phyloP scores from a whole-genome alignment of 1,139 yeast species.

The Suhomyces wounanorum region DNA sequence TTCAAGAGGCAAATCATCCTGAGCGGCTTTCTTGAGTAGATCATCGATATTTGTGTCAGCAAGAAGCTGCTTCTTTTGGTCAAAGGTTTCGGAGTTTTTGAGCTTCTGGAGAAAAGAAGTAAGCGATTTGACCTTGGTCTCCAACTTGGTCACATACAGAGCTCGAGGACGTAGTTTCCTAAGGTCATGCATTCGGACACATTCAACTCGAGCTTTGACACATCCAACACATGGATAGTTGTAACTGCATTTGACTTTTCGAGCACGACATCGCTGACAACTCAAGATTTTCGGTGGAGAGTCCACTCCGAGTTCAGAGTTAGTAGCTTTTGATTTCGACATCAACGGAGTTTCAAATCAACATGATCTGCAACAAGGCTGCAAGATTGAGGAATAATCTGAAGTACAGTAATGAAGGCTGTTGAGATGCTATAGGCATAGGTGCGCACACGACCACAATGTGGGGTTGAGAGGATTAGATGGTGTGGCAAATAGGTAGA shows the following conservation, averaged over 20 bases:
- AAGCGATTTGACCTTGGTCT: constrained; percentile 30
- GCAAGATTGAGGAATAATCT: not conserved
- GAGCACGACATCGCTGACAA: constrained; percentile 53
- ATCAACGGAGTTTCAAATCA: not conserved
- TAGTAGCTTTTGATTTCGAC: not conserved
- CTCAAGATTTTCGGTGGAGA: constrained; percentile 21
- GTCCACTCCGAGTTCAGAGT: not conserved
- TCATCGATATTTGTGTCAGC: constrained; percentile 5
- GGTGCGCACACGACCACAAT: not conserved
- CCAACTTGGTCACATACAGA: constrained; percentile 47
- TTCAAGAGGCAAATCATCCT: constrained; percentile 12
- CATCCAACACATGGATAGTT: constrained; percentile 55
- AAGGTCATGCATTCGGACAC: constrained; percentile 54
- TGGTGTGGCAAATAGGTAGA: not conserved
- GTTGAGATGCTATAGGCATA: not conserved
- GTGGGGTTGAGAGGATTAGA: not conserved
- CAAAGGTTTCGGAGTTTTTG: constrained; percentile 23
- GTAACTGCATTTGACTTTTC: constrained; percentile 56
- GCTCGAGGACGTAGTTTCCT: constrained; percentile 55
- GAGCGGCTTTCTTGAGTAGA: constrained; percentile 5
- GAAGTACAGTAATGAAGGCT: not conserved
- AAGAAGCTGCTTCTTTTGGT: constrained; percentile 22
- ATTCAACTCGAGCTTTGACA: constrained; percentile 43
- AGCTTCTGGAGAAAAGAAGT: constrained; percentile 28
- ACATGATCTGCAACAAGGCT: constrained; percentile 1